Percentiles rank a stretch among this genome's conserved stretches.
Evolutionary conservation across 177 flowering plant genomes (phyloP).

Genomic region (Vitis hybrid): DNA sequence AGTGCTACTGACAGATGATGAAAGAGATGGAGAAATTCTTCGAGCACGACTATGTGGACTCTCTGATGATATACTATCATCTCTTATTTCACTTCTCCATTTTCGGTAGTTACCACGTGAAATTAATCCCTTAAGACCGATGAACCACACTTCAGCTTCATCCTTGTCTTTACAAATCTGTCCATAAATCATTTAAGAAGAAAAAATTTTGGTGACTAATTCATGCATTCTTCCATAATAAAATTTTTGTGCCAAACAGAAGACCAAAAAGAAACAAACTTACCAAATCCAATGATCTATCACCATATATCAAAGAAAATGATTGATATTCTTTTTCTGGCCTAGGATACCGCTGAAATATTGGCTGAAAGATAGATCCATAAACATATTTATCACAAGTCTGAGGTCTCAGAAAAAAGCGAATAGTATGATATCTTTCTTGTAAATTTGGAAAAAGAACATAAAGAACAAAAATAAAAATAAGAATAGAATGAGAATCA

Average conservation of each 20-base stretch:
- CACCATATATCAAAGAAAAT: slow-evolving; percentile 62
- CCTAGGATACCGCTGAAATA: slow-evolving; percentile 77
- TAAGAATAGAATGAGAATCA: too few species aligned
- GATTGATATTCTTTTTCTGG: slow-evolving; percentile 86
- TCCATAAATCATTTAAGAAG: slow-evolving; percentile 6
- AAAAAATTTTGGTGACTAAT: not conserved
- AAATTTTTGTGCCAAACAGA: not conserved
- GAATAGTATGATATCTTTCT: not conserved
- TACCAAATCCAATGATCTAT: slow-evolving; percentile 76
- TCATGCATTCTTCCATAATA: not conserved
- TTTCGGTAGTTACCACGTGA: slow-evolving; percentile 41
- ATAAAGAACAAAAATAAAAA: too few species aligned
- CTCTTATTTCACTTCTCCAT: slow-evolving; percentile 39
- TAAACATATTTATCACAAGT: not conserved
- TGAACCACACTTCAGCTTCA: slow-evolving; percentile 73
- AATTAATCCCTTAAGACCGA: slow-evolving; percentile 67
- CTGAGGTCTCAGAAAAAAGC: not conserved
- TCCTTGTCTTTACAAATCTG: slow-evolving; percentile 85
- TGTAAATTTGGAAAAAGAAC: too few species aligned
- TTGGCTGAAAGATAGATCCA: slow-evolving; percentile 43
- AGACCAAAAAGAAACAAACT: slow-evolving; percentile 16
- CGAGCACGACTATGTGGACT: slow-evolving; percentile 35
- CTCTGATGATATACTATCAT: slow-evolving; percentile 38
- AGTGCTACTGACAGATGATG: slow-evolving; percentile 40
- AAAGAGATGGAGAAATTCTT: slow-evolving; percentile 37